Conservation (phyloP, 352 stramenopile genomes). For the Halophytophthora polymorphica region DNA sequence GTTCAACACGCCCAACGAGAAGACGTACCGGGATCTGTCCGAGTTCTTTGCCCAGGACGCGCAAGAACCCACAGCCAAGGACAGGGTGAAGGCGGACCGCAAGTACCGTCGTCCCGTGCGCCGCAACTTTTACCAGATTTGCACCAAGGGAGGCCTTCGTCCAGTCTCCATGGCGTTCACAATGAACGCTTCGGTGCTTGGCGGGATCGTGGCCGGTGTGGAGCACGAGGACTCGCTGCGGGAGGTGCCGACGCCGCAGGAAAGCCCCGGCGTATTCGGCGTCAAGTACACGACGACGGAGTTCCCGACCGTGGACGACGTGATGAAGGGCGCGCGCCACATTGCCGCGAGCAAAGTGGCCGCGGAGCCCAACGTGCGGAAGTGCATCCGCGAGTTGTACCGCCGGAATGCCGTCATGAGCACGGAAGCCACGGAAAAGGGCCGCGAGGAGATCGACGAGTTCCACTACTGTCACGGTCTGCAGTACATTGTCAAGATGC, state of each 20-base stretch:
- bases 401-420: conserved; percentile 70
- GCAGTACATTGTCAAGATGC: conserved; percentile 85
- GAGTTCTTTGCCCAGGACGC: conserved; percentile 83
- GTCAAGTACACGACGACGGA: conserved; percentile 83
- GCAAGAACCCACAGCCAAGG: conserved; percentile 48
- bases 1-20: conserved; percentile 69
- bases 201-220: conserved; percentile 68
- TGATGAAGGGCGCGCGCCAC: conserved; percentile 87
- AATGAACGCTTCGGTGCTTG: conserved; percentile 82
- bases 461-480: conserved; percentile 86
- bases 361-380: conserved; percentile 81
- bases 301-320: conserved; percentile 81
- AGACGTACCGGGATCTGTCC: conserved; percentile 82
- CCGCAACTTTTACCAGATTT: conserved; percentile 89
- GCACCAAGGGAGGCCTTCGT: conserved; percentile 78
- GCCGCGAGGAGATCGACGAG: conserved; percentile 85
- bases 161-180: conserved; percentile 73
- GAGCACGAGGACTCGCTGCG: conserved; percentile 65
- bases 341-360: conserved; percentile 85
- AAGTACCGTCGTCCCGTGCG: conserved; percentile 77
- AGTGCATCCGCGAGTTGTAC: conserved; percentile 82
- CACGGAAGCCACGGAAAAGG: conserved; percentile 78
- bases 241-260: conserved; percentile 71
- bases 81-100: conserved; percentile 43
- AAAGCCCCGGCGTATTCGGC: conserved; percentile 61